These are phyloP conservation scores for Leccinum boreale DNA, from an alignment of 768 basidiomycete genomes.

Conservation along the genomic window DNA sequence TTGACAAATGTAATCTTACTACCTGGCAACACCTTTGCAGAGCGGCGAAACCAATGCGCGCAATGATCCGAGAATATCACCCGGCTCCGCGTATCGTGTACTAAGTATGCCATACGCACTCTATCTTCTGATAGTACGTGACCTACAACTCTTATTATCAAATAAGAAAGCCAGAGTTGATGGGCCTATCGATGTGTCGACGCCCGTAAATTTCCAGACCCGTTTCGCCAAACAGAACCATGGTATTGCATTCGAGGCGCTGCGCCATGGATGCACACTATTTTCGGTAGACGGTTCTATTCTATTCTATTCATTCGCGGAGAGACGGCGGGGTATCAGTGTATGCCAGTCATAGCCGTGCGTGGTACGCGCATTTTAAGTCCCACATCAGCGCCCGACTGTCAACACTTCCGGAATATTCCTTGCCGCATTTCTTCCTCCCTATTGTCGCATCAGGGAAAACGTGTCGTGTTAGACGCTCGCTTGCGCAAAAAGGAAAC, in stretches of 20 bases:
- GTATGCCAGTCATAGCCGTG: background rate
- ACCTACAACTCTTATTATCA: too few species aligned
- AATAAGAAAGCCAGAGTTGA: too few species aligned
- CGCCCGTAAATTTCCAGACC: too few species aligned
- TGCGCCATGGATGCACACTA: background rate
- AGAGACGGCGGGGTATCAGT: background rate
- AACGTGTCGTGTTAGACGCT: background rate
- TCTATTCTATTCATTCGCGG: background rate
- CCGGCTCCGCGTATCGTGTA: too few species aligned
- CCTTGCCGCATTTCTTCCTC: slow-evolving; percentile 72
- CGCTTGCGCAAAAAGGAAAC: background rate
- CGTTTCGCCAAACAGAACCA: too few species aligned
- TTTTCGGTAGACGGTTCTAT: background rate
- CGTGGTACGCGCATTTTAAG: background rate
- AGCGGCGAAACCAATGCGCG: too few species aligned
- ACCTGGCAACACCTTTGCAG: too few species aligned
- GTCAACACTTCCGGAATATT: slow-evolving; percentile 50
- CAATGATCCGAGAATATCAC: too few species aligned
- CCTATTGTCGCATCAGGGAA: slow-evolving; percentile 31
- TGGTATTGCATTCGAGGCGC: background rate
- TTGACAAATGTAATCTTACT: too few species aligned
- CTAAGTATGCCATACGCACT: too few species aligned
- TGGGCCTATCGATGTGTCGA: too few species aligned
- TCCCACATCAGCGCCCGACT: background rate
- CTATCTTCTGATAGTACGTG: too few species aligned